Percentiles rank a stretch among this genome's conserved stretches.
These are phyloP conservation scores for Sporisorium iseilematis-ciliati DNA, from an alignment of 1,284 basidiomycete species.

Conservation along the genomic window DNA sequence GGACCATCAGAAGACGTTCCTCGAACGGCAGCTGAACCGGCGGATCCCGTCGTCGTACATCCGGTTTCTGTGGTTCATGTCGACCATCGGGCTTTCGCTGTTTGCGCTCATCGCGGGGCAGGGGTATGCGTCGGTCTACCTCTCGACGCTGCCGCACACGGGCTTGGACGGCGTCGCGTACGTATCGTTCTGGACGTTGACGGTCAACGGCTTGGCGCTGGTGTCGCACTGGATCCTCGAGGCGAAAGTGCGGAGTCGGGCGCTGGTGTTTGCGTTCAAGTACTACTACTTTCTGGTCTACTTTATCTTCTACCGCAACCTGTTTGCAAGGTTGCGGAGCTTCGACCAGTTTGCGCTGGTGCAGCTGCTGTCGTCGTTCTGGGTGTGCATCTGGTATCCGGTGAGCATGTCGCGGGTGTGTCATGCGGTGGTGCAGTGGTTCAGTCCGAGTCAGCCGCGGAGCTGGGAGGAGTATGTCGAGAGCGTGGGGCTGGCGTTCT, in stretches of 20 bases:
- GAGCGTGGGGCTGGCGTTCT: constrained; percentile 72
- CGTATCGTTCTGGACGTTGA: constrained; percentile 74
- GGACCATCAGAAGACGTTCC: constrained; percentile 71
- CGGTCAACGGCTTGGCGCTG: constrained; percentile 72
- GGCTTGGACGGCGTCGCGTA: constrained; percentile 74
- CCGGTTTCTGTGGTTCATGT: constrained; percentile 75
- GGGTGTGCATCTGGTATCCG: constrained; percentile 74
- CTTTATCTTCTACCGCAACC: constrained; percentile 71
- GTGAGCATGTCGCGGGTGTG: constrained; percentile 73
- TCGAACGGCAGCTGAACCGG: constrained; percentile 71
- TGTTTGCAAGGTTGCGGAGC: constrained; percentile 69
- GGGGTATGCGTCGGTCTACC: constrained; percentile 74
- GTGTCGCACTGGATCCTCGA: constrained; percentile 73
- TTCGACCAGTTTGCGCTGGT: constrained; percentile 72
- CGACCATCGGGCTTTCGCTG: constrained; percentile 73
- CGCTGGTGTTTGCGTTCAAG: constrained; percentile 74
- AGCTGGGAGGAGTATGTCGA: constrained; percentile 74
- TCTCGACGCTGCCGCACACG: constrained; percentile 74
- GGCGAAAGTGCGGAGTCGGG: constrained; percentile 73
- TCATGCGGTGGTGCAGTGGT: constrained; percentile 71
- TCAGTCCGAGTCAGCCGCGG: constrained; percentile 72
- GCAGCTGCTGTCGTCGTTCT: constrained; percentile 73
- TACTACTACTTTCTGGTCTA: constrained; percentile 71
- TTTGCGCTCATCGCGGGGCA: constrained; percentile 75
- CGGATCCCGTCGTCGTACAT: constrained; percentile 74